These are phyloP conservation scores for Phytophthora quininea DNA, from an alignment of 352 stramenopile genomes.

Conservation along the genomic window DNA sequence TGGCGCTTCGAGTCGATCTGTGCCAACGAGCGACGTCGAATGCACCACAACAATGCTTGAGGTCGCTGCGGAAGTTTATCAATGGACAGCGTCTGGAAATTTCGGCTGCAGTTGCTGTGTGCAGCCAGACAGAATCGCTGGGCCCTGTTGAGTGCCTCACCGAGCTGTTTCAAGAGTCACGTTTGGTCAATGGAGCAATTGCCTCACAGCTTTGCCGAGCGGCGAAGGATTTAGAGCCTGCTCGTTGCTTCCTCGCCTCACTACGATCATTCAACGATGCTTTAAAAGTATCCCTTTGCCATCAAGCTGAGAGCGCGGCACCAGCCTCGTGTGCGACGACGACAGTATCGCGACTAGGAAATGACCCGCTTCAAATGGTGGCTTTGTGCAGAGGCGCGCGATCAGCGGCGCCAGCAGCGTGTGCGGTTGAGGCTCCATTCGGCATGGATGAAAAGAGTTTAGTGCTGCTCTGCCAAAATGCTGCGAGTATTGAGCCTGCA, in stretches of 20 bases:
- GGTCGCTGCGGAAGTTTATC: conserved; percentile 37
- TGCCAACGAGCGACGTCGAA: conserved; percentile 30
- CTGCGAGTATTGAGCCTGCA: conserved; percentile 34
- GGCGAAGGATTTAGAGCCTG: conserved; percentile 36
- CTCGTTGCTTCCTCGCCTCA: conserved; percentile 41
- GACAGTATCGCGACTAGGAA: conserved; percentile 25
- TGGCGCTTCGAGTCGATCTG: conserved; percentile 27
- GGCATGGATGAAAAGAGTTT: conserved; percentile 45
- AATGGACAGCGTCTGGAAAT: conserved; percentile 30
- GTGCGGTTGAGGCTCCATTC: conserved; percentile 47
- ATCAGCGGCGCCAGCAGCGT: conserved; percentile 33
- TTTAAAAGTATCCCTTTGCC: conserved; percentile 49
- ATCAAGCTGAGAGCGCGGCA: conserved; percentile 35
- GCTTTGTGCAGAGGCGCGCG: conserved; percentile 41
- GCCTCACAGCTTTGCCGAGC: conserved; percentile 29
- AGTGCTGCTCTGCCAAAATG: conserved; percentile 42
- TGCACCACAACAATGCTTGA: conserved; percentile 32
- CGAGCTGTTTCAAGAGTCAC: conserved; percentile 17
- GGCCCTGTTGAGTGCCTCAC: conserved; percentile 30
- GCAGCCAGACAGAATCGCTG: conserved; percentile 29
- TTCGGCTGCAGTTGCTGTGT: conserved; percentile 25
- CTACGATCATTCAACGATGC: conserved; percentile 41
- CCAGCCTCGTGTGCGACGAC: conserved; percentile 43
- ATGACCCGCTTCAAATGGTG: conserved; percentile 19
- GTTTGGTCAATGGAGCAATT: conserved; percentile 4